These are phyloP conservation scores for Paecilomyces variotii DNA, from an alignment of 2,329 filamentous ascomycete species.

Conservation along the genomic window DNA sequence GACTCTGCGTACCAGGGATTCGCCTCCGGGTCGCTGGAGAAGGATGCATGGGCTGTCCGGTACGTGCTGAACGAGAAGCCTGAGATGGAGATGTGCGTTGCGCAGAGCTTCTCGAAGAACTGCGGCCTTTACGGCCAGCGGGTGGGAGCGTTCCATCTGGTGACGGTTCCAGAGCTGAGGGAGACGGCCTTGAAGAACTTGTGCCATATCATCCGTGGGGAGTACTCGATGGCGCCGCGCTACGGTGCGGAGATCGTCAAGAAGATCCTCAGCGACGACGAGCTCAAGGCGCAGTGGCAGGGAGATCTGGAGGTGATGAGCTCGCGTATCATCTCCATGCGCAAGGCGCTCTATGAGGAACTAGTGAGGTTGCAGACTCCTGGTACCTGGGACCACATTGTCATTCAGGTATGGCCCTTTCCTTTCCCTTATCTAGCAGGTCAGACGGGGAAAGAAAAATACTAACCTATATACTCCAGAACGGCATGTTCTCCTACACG, in stretches of 20 bases:
- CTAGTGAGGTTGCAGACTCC: constrained; percentile 78
- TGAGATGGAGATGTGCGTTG: constrained; percentile 61
- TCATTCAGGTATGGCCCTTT: constrained; percentile 64
- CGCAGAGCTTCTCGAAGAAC: constrained; percentile 55
- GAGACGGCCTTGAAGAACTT: constrained; percentile 29
- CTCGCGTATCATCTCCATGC: constrained; percentile 87
- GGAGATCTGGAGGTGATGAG: constrained; percentile 85
- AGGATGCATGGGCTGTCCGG: constrained; percentile 80
- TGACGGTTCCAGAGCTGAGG: constrained; percentile 21
- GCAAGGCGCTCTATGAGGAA: constrained; percentile 66
- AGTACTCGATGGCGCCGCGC: constrained; percentile 54
- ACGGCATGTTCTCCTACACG: constrained; percentile 86
- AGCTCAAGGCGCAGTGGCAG: constrained; percentile 81
- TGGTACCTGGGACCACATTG: constrained; percentile 95
- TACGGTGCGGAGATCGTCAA: constrained; percentile 82
- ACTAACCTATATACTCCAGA: constrained; percentile 13
- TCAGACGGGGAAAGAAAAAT: constrained; percentile 1
- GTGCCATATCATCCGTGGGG: constrained; percentile 31
- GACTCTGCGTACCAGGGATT: constrained; percentile 98
- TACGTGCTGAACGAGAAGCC: constrained; percentile 72
- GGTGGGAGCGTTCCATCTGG: constrained; percentile 78
- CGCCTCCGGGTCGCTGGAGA: constrained; percentile 76
- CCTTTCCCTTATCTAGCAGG: background rate
- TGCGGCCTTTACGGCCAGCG: constrained; percentile 90
- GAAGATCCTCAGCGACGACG: constrained; percentile 67